A percentile compares a stretch with the other conserved stretches of the same genome.
Conservation (phyloP, 2,329 filamentous ascomycete species). For the Alternaria alternata region DNA sequence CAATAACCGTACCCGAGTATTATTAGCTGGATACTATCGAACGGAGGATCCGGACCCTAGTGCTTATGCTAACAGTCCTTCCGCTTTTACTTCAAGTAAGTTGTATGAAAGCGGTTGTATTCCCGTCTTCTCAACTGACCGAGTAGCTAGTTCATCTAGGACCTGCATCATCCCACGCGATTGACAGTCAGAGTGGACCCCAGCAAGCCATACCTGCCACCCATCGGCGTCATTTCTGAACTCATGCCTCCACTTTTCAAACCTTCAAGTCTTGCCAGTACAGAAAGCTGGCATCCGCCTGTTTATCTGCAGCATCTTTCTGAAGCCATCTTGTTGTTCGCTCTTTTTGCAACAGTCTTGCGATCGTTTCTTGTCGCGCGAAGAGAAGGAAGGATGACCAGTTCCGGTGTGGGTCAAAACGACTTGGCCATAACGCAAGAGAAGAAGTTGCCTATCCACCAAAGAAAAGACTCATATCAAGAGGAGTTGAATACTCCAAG, state of each 20-base stretch:
- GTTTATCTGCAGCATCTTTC: constrained; percentile 14
- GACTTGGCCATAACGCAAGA: constrained; percentile 4
- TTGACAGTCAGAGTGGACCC: constrained; percentile 28
- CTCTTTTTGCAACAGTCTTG: constrained; percentile 27
- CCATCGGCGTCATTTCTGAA: constrained; percentile 22
- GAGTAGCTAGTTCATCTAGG: constrained; percentile 31
- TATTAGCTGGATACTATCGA: constrained; percentile 38
- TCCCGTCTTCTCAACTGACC: constrained; percentile 39
- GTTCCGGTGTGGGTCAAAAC: background rate
- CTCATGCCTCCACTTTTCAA: constrained; percentile 43
- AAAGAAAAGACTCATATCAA: constrained; percentile 11
- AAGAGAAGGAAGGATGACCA: constrained; percentile 29
- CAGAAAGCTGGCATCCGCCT: constrained; percentile 17
- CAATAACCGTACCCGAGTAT: constrained; percentile 23
- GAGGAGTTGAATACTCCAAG: background rate
- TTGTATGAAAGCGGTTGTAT: constrained; percentile 43
- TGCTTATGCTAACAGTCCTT: constrained; percentile 47
- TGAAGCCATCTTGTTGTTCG: constrained; percentile 29
- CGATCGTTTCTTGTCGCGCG: constrained; percentile 20
- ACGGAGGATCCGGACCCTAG: constrained; percentile 37
- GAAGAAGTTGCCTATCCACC: background rate
- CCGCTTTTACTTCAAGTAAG: constrained; percentile 39
- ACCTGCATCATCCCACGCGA: constrained; percentile 39
- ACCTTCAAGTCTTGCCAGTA: constrained; percentile 24
- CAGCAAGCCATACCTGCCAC: constrained; percentile 23